A percentile compares a stretch with the other conserved stretches of the same genome.
phyloP scores from a whole-genome alignment of 192 early-diverging fungal species.

The Dispira parvispora region DNA sequence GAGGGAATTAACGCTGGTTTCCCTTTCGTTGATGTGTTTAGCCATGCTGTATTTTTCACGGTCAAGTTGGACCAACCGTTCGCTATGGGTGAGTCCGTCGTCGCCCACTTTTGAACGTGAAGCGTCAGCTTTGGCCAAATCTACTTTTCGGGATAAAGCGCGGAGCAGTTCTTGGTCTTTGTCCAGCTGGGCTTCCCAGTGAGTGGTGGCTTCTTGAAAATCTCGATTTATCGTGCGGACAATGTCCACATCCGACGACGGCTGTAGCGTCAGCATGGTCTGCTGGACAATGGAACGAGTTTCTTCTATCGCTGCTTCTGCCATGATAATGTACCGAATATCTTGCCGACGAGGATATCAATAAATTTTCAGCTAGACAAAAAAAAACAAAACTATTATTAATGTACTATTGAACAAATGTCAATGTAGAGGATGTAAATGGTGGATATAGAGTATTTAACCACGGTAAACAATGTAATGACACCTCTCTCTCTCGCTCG shows the following conservation, averaged over 20 bases:
- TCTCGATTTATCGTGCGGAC: neutral
- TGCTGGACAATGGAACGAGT: conserved; percentile 7
- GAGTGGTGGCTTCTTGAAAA: neutral
- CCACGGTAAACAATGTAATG: no score
- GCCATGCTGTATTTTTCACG: conserved; percentile 2
- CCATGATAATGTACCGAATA: no score
- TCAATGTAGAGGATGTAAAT: no score
- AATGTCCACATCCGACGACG: conserved; percentile 7
- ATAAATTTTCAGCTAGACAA: no score
- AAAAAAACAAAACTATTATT: no score
- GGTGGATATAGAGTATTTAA: no score
- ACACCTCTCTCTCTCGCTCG: no score
- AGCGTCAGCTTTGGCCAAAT: neutral
- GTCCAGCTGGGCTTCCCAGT: neutral
- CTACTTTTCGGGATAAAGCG: conserved; percentile 3
- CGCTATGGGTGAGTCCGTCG: conserved; percentile 3
- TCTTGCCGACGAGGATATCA: no score
- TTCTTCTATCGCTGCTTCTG: neutral
- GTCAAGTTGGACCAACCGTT: conserved; percentile 4
- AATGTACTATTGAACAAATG: no score
- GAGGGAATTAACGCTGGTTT: neutral
- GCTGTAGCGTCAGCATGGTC: conserved; percentile 7
- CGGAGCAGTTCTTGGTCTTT: conserved; percentile 6
- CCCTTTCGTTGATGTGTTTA: neutral
- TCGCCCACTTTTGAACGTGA: neutral